Base-by-base conservation (phyloP, 2,329 filamentous ascomycete genomes). In the Mollisia scopiformis region DNA sequence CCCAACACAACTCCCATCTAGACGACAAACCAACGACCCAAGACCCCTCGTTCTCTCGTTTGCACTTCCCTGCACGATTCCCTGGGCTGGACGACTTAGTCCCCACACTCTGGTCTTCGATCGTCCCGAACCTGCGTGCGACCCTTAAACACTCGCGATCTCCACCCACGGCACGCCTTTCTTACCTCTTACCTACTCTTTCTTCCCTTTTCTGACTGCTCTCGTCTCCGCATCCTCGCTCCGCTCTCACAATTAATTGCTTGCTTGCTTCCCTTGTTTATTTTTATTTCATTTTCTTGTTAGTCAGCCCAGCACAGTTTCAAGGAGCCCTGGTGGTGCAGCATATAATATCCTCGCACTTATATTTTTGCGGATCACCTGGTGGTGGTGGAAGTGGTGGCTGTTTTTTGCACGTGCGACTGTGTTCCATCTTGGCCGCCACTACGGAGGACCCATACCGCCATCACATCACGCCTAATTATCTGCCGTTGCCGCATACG, bases 241-340 rank as follows among this genome's bases (percentile, higher is more conserved):
- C n/a, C n/a, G n/a, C n/a, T n/a, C n/a, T n/a, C n/a, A n/a, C n/a
- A 60, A 59, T 61, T 67, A 62, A 62, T 65, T 66, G 35, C 39
- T 53, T 59, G 51, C 59, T 59, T 39, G 49, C 39, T 39, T 52
- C 59, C 21, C 13, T 33, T 50, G 66, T 63, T 55, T 52, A 59
- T 62, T 62, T 64, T 52, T 47, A 13, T 47, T 47, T 23, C 10
- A 10, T 13, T 6, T 3, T 13, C 10, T 47, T 23, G 21, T 6
- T 13, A 23, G n/a, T 60, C 56, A n/a, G n/a, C n/a, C n/a, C n/a
- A n/a, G 46, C 58, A 63, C 61, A 63, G 56, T 62, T 52, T 62
- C 58, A 57, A 57, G 55, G 56, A 69, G 66, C 69, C 67, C 70
- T 70, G 68, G 69, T 43, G 68, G 70, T 69, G 61, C 64, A 59